Conservation (phyloP, 768 basidiomycete species). For the Tulasnella sp. region DNA sequence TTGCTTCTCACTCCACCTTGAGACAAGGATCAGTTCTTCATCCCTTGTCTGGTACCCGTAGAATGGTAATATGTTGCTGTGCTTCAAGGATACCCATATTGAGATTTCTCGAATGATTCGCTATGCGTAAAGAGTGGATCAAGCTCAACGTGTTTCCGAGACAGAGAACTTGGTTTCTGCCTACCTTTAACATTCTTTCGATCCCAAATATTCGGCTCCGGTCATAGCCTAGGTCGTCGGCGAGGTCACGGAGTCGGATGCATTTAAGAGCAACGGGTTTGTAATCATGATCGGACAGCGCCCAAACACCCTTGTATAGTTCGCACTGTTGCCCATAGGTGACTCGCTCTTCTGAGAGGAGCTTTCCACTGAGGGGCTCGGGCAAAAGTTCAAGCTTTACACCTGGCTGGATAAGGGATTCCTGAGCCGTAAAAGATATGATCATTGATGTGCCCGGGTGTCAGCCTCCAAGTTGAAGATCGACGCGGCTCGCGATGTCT, state of each 20-base stretch:
- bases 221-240: neutral
- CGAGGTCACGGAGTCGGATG: neutral
- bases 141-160: neutral
- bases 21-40: neutral
- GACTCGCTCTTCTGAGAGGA: neutral
- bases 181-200: neutral
- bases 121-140: neutral
- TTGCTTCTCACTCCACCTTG: neutral
- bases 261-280: neutral
- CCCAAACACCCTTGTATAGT: neutral
- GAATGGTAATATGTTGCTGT: neutral
- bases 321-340: neutral
- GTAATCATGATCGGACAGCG: neutral
- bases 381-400: neutral
- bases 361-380: neutral
- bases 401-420: neutral
- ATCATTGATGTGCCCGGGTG: neutral
- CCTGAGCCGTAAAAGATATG: neutral
- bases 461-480: too few species aligned
- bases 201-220: neutral
- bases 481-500: neutral
- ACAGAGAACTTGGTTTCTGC: too few species aligned
- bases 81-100: neutral
- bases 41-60: neutral
- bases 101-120: neutral